Evolutionary conservation across 805 yeast species (phyloP), one percentile per base, ranked within the genome.

Genomic region (Zygosaccharomyces rouxii): DNA sequence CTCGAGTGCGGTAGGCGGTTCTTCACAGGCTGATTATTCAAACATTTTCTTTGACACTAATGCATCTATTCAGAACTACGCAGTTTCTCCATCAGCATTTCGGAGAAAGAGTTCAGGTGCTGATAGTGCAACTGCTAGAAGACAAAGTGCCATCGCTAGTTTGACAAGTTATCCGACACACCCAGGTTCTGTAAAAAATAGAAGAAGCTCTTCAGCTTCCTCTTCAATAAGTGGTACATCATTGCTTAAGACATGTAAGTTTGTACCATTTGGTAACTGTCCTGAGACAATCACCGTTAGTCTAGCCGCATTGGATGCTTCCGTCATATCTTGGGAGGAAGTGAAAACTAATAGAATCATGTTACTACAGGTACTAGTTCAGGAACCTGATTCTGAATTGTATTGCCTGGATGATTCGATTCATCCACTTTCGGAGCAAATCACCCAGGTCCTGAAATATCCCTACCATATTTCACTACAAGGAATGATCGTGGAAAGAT

Each of bases 31-130:
- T 6, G 45, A 13, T 22, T 46, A 39, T 18, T 13, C 43, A 23
- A 51, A 46, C 29, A 39, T 43, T 13, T 51, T 43, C 14, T 51
- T 43, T 18, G 55, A 51, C 22, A 29, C 33, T n/a, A 45, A 46
- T 39, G 50, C 48, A 6, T 18, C 48, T 16, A 22, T 26, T 7
- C 44, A 51, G 16, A 42, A 47, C 26, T 51, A 53, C 43, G 51
- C 57, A 7, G 52, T 59, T 10, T 55, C 62, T 2, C 63, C 64
- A 3, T 53, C 63, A 6, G 55, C 51, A 33, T 58, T 58, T 37
- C 52, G 63, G 21, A 53, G 56, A 39, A 55, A 52, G 23, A 59
- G 59, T 54, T 38, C 58, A 4, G 63, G 62, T 1, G 39, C 52
- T n/a, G 52, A 54, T 21, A 52, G 51, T 33, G 53, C 42, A 28